Base-by-base conservation (phyloP, 2,329 filamentous ascomycete species). In the Lachnellula suecica region DNA sequence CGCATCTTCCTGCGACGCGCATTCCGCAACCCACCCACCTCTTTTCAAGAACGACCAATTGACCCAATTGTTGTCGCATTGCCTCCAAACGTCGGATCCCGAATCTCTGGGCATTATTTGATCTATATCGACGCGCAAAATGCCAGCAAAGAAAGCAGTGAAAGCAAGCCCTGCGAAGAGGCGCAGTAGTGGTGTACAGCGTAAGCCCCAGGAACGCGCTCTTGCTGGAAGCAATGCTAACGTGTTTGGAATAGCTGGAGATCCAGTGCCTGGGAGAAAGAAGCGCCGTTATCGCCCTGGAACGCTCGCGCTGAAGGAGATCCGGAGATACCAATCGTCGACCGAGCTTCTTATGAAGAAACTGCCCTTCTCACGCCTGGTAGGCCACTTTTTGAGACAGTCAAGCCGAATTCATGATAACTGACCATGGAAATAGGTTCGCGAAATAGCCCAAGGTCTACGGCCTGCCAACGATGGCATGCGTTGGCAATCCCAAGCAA, bases 401-500 rank as follows among this genome's bases (percentile, higher is more conserved):
- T n/a, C n/a, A n/a, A n/a, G n/a, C n/a, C n/a, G n/a, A n/a, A n/a
- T n/a, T n/a, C n/a, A n/a, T n/a, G n/a, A n/a, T n/a, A n/a, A 23
- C 51, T 58, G 27, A 51, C 46, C 15, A 25, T 4, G 24, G 15
- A 19, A 49, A 46, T 56, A 81, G 79, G 77, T 89, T 51, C 85
- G 87, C 70, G 88, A 91, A 73, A 89, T 91, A 60, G 87, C 87
- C 4, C 68, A 89, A 24, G 73, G 79, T 1, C 77, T 87, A 55
- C 83, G 85, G 17, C 81, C 83, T 4, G 71, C 72, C 31, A 83
- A 82, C 54, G 77, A 84, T 52, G 87, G 89, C 56, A 84, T 97
- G 71, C 84, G 93, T 62, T 99, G 94, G 92, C 94, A 97, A 75
- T 95, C 89, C 49, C 93, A 96, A 65, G 93, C 94, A 47, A 94